Evolutionary conservation across 305 asterid genomes (phyloP).

Genomic region (Fraxinus floribunda): DNA sequence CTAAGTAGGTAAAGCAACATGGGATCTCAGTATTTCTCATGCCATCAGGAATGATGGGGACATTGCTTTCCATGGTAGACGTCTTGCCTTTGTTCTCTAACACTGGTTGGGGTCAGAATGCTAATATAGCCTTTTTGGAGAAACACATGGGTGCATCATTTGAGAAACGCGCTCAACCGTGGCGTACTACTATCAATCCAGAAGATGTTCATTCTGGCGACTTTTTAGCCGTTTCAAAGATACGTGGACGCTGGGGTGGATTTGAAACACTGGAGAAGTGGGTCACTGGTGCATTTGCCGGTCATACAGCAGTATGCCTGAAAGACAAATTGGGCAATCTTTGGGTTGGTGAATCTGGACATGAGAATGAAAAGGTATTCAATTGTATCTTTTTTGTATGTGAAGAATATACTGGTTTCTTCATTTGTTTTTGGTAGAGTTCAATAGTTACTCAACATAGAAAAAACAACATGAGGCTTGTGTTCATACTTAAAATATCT

Average conservation of each 20-base stretch:
- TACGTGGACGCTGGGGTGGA: constrained; percentile 99
- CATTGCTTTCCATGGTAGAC: constrained; percentile 90
- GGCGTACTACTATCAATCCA: constrained; percentile 64
- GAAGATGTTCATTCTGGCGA: constrained; percentile 87
- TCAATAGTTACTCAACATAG: constrained; percentile 1
- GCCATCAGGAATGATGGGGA: constrained; percentile 99
- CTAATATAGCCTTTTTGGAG: constrained; percentile 79
- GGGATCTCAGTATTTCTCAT: constrained; percentile 94
- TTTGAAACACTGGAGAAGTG: constrained; percentile 99
- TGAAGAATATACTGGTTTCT: background rate
- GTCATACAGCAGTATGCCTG: constrained; percentile 96
- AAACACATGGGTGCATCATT: constrained; percentile 97
- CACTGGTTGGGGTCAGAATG: constrained; percentile 95
- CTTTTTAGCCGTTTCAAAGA: constrained; percentile 88
- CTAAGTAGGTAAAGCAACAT: constrained; percentile 87
- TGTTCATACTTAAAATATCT: background rate
- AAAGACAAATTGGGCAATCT: constrained; percentile 83
- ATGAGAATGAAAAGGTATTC: constrained; percentile 92
- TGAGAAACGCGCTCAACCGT: constrained; percentile 69
- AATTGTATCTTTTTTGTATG: background rate
- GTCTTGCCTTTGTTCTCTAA: constrained; percentile 92
- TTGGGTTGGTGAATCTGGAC: constrained; percentile 99
- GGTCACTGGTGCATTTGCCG: constrained; percentile 99
- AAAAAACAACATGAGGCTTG: background rate
- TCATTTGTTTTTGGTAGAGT: background rate